phyloP scores from a whole-genome alignment of 192 early-diverging fungal genomes.

The Coemansia sp. region DNA sequence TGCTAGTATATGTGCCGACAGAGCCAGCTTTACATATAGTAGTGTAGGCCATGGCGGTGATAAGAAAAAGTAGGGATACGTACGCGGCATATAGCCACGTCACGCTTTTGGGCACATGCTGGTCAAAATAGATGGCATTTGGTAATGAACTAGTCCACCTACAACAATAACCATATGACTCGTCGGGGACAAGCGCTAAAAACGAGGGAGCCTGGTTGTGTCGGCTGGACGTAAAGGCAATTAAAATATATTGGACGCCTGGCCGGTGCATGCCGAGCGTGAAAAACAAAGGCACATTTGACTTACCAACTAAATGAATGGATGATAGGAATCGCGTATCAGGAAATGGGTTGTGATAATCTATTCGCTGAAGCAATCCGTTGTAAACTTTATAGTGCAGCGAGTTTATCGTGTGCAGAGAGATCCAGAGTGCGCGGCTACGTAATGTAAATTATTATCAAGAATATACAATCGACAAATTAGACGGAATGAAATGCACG shows the following conservation, averaged over 20 bases:
- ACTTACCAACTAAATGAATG: not conserved
- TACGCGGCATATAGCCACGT: not conserved
- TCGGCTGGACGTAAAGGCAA: not conserved
- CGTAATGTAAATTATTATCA: not conserved
- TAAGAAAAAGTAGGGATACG: not conserved
- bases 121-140: not conserved
- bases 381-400: not conserved
- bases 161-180: not conserved
- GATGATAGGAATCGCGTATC: not conserved
- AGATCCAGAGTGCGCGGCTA: not conserved
- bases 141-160: not conserved
- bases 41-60: too few relatives aligned
- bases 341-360: not conserved
- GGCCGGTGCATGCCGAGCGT: not conserved
- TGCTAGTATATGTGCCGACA: too few relatives aligned
- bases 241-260: not conserved
- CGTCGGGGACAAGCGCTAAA: not conserved
- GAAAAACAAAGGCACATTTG: not conserved
- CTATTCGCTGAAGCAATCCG: not conserved
- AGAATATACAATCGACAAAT: constrained; percentile 2
- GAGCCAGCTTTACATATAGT: too few relatives aligned
- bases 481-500: not conserved
- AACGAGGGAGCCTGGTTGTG: not conserved
- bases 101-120: constrained; percentile 1
- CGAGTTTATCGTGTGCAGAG: not conserved